Evolutionary conservation across 371 early-diverging fungal genomes (phyloP).

Genomic region (Mucor ambiguus): DNA sequence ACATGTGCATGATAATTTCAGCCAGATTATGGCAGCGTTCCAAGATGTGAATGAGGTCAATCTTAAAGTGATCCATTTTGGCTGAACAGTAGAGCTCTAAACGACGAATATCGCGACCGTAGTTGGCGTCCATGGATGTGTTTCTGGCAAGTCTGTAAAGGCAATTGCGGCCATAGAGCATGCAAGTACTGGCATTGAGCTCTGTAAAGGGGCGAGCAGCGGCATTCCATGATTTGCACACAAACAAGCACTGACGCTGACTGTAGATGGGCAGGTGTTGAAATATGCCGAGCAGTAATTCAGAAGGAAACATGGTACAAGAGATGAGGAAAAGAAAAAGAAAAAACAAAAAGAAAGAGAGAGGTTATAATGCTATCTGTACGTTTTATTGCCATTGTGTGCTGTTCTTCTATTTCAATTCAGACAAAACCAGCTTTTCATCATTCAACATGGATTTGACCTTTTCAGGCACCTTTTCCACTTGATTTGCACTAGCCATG

Average conservation of each 20-base stretch:
- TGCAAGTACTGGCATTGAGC: background rate
- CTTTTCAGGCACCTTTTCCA: slow-evolving; percentile 23
- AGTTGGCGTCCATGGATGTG: too few species aligned
- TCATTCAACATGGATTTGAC: slow-evolving; percentile 19
- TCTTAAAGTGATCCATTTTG: too few species aligned
- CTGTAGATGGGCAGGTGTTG: background rate
- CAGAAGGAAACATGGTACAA: background rate
- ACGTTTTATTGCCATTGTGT: background rate
- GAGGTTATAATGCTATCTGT: background rate
- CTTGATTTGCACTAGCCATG: slow-evolving; percentile 4
- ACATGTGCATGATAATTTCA: background rate
- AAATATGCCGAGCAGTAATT: background rate
- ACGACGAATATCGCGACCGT: too few species aligned
- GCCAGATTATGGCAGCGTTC: background rate
- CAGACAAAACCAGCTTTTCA: slow-evolving; percentile 12
- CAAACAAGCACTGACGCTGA: background rate
- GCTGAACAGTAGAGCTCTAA: too few species aligned
- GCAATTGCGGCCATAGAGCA: too few species aligned
- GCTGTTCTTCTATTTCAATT: slow-evolving; percentile 9
- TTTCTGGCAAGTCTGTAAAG: too few species aligned
- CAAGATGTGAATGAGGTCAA: too few species aligned
- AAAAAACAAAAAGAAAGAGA: background rate
- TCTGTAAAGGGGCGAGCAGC: background rate
- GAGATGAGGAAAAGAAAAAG: background rate
- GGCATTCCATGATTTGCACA: background rate